Evolutionary conservation across 75 land plant genomes (phyloP).

Genomic region (Azolla pinnata): DNA sequence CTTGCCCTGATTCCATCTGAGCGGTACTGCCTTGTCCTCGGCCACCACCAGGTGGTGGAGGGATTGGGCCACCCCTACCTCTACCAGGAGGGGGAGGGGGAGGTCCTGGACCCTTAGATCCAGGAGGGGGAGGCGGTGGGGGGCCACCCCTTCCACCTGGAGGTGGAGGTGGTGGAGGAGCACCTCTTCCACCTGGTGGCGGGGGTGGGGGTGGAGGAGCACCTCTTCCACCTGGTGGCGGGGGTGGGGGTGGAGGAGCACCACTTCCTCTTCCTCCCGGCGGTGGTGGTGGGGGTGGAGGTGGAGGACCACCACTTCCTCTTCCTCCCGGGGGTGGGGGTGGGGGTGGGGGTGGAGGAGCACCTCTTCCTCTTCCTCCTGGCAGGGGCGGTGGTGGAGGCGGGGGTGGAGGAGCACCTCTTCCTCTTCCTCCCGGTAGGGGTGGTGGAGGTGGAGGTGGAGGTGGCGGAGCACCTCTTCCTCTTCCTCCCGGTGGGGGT

Average conservation of each 20-base stretch:
- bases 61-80: slow-evolving; percentile 7
- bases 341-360: slow-evolving; percentile 15
- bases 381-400: slow-evolving; percentile 35
- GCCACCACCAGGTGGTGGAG: slow-evolving; percentile 23
- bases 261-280: slow-evolving; percentile 8
- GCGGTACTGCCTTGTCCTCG: slow-evolving; percentile 35
- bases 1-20: slow-evolving; percentile 15
- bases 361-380: slow-evolving; percentile 6
- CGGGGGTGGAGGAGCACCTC: slow-evolving; percentile 23
- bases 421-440: slow-evolving; percentile 3
- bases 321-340: slow-evolving; percentile 11
- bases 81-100: slow-evolving; percentile 17
- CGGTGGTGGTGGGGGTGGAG: slow-evolving; percentile 30
- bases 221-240: slow-evolving; percentile 25
- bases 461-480: slow-evolving; percentile 7
- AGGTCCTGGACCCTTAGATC: slow-evolving; percentile 3
- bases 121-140: slow-evolving; percentile 20
- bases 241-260: slow-evolving; percentile 32
- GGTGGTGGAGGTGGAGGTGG: slow-evolving; percentile 40
- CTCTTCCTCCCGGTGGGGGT: slow-evolving; percentile 18
- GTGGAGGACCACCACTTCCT: neutral
- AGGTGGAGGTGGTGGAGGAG: slow-evolving; percentile 57
- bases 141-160: slow-evolving; percentile 36
- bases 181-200: slow-evolving; percentile 15
- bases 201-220: slow-evolving; percentile 41